Evolutionary conservation across 2,329 filamentous ascomycete genomes (phyloP).

Genomic region (Septoria petroselini): DNA sequence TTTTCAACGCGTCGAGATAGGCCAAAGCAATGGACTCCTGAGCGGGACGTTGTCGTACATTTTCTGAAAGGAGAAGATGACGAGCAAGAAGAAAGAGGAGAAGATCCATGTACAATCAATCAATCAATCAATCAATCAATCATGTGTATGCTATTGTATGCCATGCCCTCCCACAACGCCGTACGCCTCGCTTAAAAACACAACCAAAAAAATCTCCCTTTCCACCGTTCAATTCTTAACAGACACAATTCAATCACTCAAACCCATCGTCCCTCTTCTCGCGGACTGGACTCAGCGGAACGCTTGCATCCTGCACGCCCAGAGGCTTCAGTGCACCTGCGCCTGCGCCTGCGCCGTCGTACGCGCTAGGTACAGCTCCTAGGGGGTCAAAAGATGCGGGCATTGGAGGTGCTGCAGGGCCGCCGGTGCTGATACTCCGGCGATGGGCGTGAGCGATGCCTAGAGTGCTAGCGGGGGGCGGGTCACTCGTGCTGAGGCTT

Average conservation of each 20-base stretch:
- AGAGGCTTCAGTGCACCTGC: conserved; percentile 27
- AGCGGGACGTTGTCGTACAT: no score
- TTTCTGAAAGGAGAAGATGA: no score
- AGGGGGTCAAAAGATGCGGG: conserved; percentile 34
- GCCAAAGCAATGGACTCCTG: no score
- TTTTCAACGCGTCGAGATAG: no score
- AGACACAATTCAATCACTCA: conserved; percentile 28
- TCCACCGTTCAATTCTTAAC: no score
- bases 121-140: no score
- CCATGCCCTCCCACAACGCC: conserved; percentile 8
- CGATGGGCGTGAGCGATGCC: conserved; percentile 39
- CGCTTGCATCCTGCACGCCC: conserved; percentile 14
- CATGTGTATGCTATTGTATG: conserved; percentile 10
- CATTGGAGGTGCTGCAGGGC: conserved; percentile 24
- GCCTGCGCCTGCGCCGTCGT: conserved; percentile 21
- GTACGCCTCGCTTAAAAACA: conserved; percentile 11
- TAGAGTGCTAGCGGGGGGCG: conserved; percentile 20
- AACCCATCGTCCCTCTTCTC: conserved; percentile 35
- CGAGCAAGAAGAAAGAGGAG: no score
- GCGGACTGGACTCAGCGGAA: conserved; percentile 21
- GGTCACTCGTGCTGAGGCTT: conserved; percentile 40
- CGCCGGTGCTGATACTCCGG: conserved; percentile 43
- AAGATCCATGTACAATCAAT: no score
- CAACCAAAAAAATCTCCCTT: neutral
- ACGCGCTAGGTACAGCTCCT: conserved; percentile 32